Evolutionary conservation across 805 yeast genomes (phyloP).

Genomic region (Candida pseudofarinosa): DNA sequence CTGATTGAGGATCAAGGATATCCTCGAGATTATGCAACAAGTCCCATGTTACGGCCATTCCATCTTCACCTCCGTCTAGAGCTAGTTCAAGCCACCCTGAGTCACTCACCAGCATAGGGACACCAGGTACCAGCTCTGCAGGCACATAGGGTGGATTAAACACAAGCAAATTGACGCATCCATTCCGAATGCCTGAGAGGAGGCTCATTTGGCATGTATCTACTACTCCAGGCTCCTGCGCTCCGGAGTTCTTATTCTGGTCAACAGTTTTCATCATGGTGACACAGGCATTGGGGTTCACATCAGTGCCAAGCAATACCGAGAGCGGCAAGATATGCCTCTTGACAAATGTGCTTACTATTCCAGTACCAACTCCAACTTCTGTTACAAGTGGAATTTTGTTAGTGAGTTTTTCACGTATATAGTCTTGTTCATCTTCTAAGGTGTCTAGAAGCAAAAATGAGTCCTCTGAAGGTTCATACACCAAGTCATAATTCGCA

Average conservation of each 20-base stretch:
- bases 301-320: conserved; percentile 65
- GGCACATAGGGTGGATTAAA: conserved; percentile 99
- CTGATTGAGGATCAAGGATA: conserved; percentile 47
- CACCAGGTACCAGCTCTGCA: conserved; percentile 63
- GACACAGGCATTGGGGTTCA: conserved; percentile 73
- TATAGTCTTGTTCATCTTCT: conserved; percentile 50
- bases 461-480: conserved; percentile 94
- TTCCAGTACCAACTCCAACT: conserved; percentile 90
- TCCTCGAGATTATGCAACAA: conserved; percentile 53
- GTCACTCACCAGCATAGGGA: conserved; percentile 46
- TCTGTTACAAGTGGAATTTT: conserved; percentile 62
- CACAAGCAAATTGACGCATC: conserved; percentile 63
- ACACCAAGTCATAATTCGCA: conserved; percentile 67
- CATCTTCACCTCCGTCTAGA: conserved; percentile 81
- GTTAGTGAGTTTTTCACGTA: conserved; percentile 18
- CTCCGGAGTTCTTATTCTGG: conserved; percentile 13
- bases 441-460: conserved; percentile 77
- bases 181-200: conserved; percentile 43
- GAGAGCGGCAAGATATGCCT: conserved; percentile 50
- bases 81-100: conserved; percentile 85
- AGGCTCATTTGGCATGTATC: conserved; percentile 53
- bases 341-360: conserved; percentile 75
- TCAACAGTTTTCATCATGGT: conserved; percentile 27
- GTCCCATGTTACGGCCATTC: conserved; percentile 78
- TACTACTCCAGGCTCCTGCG: conserved; percentile 4